A percentile compares a stretch with the other conserved stretches of the same genome.
These are phyloP conservation scores for Vitis cinerea DNA, from an alignment of 164 flowering plant genomes.

Conservation along the genomic window DNA sequence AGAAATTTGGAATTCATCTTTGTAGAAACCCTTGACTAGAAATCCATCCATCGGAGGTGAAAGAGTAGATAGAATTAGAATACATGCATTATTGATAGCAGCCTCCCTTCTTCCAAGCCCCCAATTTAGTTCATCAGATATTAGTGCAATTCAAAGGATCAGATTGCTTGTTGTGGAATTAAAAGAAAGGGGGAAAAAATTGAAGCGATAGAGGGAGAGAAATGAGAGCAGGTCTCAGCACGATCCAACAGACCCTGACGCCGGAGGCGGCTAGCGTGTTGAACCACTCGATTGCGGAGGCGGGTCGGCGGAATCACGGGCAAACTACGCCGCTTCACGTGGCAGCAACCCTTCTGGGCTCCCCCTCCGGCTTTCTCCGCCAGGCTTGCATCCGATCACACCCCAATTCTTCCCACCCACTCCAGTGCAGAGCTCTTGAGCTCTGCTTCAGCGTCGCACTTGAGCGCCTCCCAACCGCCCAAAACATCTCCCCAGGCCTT, in stretches of 20 bases:
- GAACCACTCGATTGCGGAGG: slow-evolving; percentile 84
- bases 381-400: slow-evolving; percentile 95
- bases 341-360: slow-evolving; percentile 78
- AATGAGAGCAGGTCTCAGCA: slow-evolving; percentile 84
- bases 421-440: slow-evolving; percentile 97
- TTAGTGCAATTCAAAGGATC: too few relatives aligned
- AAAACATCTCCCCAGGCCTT: slow-evolving; percentile 36
- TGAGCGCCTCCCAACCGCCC: slow-evolving; percentile 84
- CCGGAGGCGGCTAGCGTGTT: slow-evolving; percentile 85
- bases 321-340: slow-evolving; percentile 98
- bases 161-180: too few relatives aligned
- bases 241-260: slow-evolving; percentile 88
- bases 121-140: too few relatives aligned
- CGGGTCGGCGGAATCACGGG: slow-evolving; percentile 80
- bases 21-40: too few relatives aligned
- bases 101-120: too few relatives aligned
- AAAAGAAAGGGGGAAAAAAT: too few relatives aligned
- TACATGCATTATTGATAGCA: too few relatives aligned
- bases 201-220: neutral
- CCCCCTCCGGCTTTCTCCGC: slow-evolving; percentile 78
- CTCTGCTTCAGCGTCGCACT: slow-evolving; percentile 98
- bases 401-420: slow-evolving; percentile 94
- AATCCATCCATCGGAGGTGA: too few relatives aligned
- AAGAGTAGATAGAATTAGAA: too few relatives aligned
- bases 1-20: too few relatives aligned